Evolutionary conservation across 2,329 filamentous ascomycete species (phyloP).

Genomic region (Hypocrella siamensis): DNA sequence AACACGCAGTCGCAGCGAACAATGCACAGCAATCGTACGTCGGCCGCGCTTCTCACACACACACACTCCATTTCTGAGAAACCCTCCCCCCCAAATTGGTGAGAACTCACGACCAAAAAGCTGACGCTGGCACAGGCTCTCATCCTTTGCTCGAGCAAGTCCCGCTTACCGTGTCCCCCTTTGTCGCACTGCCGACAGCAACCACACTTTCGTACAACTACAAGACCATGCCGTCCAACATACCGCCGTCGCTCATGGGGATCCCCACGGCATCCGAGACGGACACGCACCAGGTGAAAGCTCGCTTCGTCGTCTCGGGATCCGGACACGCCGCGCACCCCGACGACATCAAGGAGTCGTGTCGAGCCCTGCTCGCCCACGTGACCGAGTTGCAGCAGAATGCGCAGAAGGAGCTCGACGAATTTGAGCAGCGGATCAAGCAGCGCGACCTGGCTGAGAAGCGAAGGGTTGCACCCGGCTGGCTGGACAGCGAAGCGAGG

Average conservation of each 20-base stretch:
- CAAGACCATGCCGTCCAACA: conserved; percentile 72
- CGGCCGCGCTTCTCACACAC: too few relatives aligned
- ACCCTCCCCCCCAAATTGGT: too few relatives aligned
- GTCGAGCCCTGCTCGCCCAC: conserved; percentile 62
- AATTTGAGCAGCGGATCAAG: conserved; percentile 52
- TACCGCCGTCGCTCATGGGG: conserved; percentile 38
- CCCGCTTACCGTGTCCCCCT: conserved; percentile 84
- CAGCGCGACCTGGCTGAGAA: conserved; percentile 64
- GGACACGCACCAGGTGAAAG: conserved; percentile 27
- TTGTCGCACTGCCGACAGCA: conserved; percentile 76
- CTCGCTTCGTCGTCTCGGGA: conserved; percentile 60
- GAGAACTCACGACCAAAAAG: too few relatives aligned
- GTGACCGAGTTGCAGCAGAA: conserved; percentile 53
- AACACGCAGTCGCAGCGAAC: too few relatives aligned
- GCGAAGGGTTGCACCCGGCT: conserved; percentile 62
- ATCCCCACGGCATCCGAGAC: conserved; percentile 20
- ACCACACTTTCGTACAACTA: conserved; percentile 93
- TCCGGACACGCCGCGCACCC: conserved; percentile 76
- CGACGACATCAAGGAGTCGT: conserved; percentile 70
- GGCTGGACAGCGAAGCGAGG: conserved; percentile 59
- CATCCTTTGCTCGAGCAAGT: conserved; percentile 86
- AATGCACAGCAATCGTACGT: too few relatives aligned
- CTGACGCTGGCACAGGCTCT: conserved; percentile 43
- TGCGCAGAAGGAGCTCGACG: conserved; percentile 48
- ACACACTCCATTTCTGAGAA: too few relatives aligned